These are phyloP conservation scores for Jacaranda mimosifolia DNA, from an alignment of 257 asterid genomes.

Conservation along the genomic window DNA sequence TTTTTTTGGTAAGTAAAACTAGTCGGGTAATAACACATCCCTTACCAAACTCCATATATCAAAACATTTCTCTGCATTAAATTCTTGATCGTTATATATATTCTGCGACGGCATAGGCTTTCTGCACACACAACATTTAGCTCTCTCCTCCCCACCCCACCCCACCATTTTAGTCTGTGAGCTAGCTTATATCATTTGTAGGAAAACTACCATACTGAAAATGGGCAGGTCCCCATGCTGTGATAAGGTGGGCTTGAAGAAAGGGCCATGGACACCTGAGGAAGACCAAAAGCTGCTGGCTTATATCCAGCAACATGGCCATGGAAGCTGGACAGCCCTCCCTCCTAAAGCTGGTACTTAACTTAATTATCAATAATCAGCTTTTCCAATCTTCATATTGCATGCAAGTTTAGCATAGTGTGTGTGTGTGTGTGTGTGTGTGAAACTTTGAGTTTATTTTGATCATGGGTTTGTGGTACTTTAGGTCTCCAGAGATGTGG, in stretches of 20 bases:
- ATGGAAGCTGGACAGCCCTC: conserved; percentile 69
- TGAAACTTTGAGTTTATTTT: conserved; percentile 12
- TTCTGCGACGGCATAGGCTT: neutral
- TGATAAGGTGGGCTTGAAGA: conserved; percentile 59
- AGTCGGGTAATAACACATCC: neutral
- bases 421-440: too few species aligned
- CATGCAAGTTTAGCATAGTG: neutral
- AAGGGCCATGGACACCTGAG: conserved; percentile 66
- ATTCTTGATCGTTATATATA: neutral
- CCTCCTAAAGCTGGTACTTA: conserved; percentile 60
- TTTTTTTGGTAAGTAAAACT: neutral
- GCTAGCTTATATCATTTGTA: neutral
- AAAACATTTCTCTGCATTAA: neutral
- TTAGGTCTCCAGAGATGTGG: conserved; percentile 50
- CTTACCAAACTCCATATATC: neutral
- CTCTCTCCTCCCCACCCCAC: neutral
- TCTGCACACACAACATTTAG: neutral
- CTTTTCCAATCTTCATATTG: neutral
- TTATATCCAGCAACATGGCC: conserved; percentile 59
- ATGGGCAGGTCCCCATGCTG: conserved; percentile 64
- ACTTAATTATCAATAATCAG: neutral
- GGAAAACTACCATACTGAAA: neutral
- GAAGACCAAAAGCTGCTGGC: conserved; percentile 57
- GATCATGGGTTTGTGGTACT: neutral
- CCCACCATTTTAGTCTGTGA: too few species aligned